A percentile compares a stretch with the other conserved stretches of the same genome.
Conservation (phyloP, 2,329 filamentous ascomycete genomes). For the Chrysosphaeria jannelii region DNA sequence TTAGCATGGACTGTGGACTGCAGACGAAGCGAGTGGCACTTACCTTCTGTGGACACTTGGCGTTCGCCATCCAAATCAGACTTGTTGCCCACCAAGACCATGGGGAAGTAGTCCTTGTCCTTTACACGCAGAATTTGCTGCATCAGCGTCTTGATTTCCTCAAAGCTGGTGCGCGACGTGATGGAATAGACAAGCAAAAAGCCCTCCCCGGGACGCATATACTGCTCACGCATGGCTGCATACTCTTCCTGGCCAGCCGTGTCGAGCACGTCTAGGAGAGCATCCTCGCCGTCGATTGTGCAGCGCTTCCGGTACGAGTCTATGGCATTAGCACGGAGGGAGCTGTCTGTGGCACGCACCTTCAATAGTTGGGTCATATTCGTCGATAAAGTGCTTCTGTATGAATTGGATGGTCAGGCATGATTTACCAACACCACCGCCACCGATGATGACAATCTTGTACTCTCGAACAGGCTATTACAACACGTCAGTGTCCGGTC, state of each 20-base stretch:
- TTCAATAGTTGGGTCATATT: conserved; percentile 98
- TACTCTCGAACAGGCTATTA: conserved; percentile 72
- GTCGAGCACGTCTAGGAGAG: conserved; percentile 88
- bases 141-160: conserved; percentile 96
- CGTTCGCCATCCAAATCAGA: conserved; percentile 88
- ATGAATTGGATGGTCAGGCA: conserved; percentile 95
- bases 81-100: conserved; percentile 98
- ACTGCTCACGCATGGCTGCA: conserved; percentile 97
- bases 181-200: conserved; percentile 97
- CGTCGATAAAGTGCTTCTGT: conserved; percentile 92
- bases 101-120: conserved; percentile 99
- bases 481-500: too few species aligned
- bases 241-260: conserved; percentile 98
- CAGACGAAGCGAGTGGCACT: conserved; percentile 6
- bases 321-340: conserved; percentile 11
- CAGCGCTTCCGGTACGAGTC: conserved; percentile 99
- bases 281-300: conserved; percentile 93
- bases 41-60: conserved; percentile 78
- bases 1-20: neutral
- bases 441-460: conserved; percentile 88
- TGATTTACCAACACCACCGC: conserved; percentile 95
- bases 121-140: conserved; percentile 96
- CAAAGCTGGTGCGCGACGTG: conserved; percentile 86
- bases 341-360: too few species aligned
- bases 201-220: conserved; percentile 96